Evolutionary conservation across 257 asterid genomes (phyloP), one percentile per base, ranked within the genome.

Genomic region (Capsicum baccatum): DNA sequence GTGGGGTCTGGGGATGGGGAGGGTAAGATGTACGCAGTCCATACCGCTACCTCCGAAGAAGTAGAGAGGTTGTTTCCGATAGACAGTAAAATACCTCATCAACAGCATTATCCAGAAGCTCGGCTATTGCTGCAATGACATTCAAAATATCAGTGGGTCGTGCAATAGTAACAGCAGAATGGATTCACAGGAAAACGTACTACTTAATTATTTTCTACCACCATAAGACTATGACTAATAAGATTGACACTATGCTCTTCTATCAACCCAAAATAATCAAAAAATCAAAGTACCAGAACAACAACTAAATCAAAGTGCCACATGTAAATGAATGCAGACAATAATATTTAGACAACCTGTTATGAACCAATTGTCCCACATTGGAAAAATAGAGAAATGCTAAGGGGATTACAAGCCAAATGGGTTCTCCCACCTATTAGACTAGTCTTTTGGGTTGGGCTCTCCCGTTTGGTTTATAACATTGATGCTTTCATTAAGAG

Each of bases 61-160:
- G 33, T 26, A 26, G 33, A 26, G 33, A 26, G 33, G 2, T 26
- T 26, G 33, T 26, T 26, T 26, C 33, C 33, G 33, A 26, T 26
- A 26, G 33, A 84, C 17, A 73, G 64, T 50, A 85, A 66, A 69
- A 87, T 90, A 96, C 99, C 99, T 96, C 99, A 81, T 95, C 99
- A 79, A 95, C 97, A 33, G 97, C 94, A 92, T 95, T 95, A 87
- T 95, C 99, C 88, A 95, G 85, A 48, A 95, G 97, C 93, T 96
- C 99, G 1, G 99, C 99, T 84, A 96, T 91, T 81, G 99, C 98
- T 94, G 93, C 93, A 87, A 85, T 47, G 42, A 79, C 82, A 85
- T 52, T 66, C 7, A 35, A 66, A 62, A 21, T 66, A 70, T 66
- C 79, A 82, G 67, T 82, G 82, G 82, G 64, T 33, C 82, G 42